These are phyloP conservation scores for Lunularia cruciata DNA, from an alignment of 225 moss, liverwort and hornwort genomes.

Conservation along the genomic window DNA sequence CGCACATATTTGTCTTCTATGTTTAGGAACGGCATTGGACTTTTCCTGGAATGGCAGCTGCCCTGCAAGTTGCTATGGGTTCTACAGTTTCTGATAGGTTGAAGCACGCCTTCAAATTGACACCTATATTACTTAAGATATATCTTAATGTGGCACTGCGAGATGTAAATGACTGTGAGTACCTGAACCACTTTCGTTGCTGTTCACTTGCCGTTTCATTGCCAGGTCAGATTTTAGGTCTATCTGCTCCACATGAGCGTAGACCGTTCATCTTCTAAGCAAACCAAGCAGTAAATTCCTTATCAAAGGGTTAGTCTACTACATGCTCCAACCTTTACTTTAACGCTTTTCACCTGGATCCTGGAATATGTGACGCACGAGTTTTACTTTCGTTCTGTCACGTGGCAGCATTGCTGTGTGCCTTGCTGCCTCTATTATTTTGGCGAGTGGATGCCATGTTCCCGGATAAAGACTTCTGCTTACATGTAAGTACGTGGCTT, in stretches of 20 bases:
- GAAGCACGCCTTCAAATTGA: conserved; percentile 65
- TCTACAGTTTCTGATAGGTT: conserved; percentile 66
- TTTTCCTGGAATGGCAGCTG: conserved; percentile 83
- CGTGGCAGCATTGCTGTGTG: conserved; percentile 68
- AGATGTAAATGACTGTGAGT: conserved; percentile 94
- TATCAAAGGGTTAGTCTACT: too few species aligned
- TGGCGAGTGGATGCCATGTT: conserved; percentile 85
- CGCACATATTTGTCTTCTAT: not conserved
- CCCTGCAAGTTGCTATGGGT: conserved; percentile 67
- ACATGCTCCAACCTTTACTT: too few species aligned
- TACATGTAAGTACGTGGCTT: conserved; percentile 42
- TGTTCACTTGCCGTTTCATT: not conserved
- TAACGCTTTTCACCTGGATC: too few species aligned
- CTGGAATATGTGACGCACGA: conserved; percentile 2
- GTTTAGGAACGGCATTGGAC: conserved; percentile 94
- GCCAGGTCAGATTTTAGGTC: too few species aligned
- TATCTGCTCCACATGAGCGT: too few species aligned
- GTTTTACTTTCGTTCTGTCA: not conserved
- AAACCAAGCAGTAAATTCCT: too few species aligned
- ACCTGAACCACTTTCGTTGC: conserved; percentile 10
- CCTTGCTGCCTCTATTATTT: conserved; percentile 79
- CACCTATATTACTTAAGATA: conserved; percentile 69
- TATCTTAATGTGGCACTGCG: conserved; percentile 80
- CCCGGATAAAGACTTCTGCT: conserved; percentile 70
- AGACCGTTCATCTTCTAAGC: too few species aligned